Evolutionary conservation across 2,329 filamentous ascomycete genomes (phyloP).

Genomic region (Fusarium sp.): DNA sequence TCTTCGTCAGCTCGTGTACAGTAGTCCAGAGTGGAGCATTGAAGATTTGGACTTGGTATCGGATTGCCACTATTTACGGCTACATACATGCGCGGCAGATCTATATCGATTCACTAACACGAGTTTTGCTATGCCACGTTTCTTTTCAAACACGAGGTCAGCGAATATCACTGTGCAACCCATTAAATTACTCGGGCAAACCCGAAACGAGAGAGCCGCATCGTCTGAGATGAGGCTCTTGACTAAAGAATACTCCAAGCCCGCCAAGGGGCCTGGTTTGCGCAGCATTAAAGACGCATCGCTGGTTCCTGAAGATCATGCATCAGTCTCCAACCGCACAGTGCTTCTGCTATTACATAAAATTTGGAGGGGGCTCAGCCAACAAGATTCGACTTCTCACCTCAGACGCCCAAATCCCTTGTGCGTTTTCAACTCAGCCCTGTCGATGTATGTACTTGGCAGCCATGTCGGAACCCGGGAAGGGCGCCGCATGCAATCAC

Average conservation of each 20-base stretch:
- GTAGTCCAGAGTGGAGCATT: constrained; percentile 31
- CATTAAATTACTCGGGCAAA: constrained; percentile 23
- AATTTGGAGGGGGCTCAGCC: background rate
- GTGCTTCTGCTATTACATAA: constrained; percentile 35
- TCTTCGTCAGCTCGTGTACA: constrained; percentile 15
- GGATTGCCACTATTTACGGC: constrained; percentile 28
- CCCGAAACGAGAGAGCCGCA: constrained; percentile 35
- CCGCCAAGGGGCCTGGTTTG: constrained; percentile 14
- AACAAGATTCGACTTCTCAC: background rate
- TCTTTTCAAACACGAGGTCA: constrained; percentile 21
- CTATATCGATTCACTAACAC: constrained; percentile 18
- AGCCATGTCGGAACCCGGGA: constrained; percentile 18
- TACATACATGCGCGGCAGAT: constrained; percentile 19
- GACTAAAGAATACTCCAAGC: constrained; percentile 6
- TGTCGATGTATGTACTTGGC: constrained; percentile 22
- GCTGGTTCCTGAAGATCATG: constrained; percentile 42
- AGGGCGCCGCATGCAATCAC: constrained; percentile 36
- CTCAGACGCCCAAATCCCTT: constrained; percentile 12
- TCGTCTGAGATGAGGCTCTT: constrained; percentile 32
- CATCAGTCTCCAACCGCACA: constrained; percentile 25
- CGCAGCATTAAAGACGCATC: constrained; percentile 33
- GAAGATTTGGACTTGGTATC: constrained; percentile 8
- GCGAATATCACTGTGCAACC: constrained; percentile 10
- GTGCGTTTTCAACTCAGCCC: constrained; percentile 23
- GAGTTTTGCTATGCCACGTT: constrained; percentile 12